phyloP scores from a whole-genome alignment of 495 filamentous ascomycete species.

The Apodospora peruviana region DNA sequence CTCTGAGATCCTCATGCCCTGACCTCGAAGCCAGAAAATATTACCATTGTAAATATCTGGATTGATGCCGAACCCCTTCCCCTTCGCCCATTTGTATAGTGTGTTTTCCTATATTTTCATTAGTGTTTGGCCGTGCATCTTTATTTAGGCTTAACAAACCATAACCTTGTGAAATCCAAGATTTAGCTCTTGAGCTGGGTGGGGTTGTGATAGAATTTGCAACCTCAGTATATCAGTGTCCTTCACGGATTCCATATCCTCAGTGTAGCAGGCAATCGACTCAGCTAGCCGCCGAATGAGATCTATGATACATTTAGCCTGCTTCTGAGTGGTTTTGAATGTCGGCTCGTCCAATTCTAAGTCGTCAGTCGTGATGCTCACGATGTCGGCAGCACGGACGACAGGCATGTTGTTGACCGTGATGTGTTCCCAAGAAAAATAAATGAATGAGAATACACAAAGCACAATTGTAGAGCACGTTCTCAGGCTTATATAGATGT shows the following conservation, averaged over 20 bases:
- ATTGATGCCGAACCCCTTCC: constrained; percentile 3
- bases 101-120: not conserved
- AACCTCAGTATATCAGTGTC: not conserved
- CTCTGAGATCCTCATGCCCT: not conserved
- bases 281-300: not conserved
- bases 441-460: not conserved
- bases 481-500: not conserved
- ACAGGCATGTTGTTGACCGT: constrained; percentile 3
- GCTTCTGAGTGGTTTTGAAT: not conserved
- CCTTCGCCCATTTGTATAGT: constrained; percentile 2
- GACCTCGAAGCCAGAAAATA: constrained; percentile 7
- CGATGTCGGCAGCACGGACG: constrained; percentile 5
- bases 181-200: constrained; percentile 3
- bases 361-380: constrained; percentile 1
- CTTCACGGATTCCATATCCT: constrained; percentile 2
- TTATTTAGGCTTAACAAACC: constrained; percentile 6
- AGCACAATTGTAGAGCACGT: not conserved
- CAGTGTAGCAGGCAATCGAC: not conserved
- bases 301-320: not conserved
- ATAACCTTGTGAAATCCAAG: constrained; percentile 3
- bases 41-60: not conserved
- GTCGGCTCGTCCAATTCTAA: constrained; percentile 1
- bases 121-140: not conserved
- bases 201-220: not conserved
- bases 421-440: not conserved